phyloP scores from a whole-genome alignment of 2,329 filamentous ascomycete genomes.

The Phialemoniopsis sp. region DNA sequence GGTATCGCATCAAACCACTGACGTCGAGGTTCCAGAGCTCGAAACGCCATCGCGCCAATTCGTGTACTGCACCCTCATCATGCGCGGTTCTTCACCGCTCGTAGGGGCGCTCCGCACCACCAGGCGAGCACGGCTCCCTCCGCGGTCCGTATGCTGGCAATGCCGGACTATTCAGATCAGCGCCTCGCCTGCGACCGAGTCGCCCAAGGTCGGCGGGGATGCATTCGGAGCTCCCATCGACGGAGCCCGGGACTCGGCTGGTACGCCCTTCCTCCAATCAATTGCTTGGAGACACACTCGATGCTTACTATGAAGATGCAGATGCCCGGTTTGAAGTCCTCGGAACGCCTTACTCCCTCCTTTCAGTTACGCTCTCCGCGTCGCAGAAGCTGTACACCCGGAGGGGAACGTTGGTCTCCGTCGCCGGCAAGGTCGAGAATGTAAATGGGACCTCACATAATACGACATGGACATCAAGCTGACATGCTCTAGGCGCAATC shows the following conservation, averaged over 20 bases:
- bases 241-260: constrained; percentile 42
- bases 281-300: not conserved
- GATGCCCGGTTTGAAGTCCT: constrained; percentile 95
- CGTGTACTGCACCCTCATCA: constrained; percentile 1
- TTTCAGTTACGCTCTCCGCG: constrained; percentile 88
- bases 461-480: constrained; percentile 11
- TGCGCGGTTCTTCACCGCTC: constrained; percentile 7
- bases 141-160: constrained; percentile 44
- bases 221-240: constrained; percentile 48
- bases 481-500: constrained; percentile 65
- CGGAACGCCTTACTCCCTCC: constrained; percentile 85
- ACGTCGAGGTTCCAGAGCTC: not conserved
- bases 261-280: constrained; percentile 26
- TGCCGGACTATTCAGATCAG: constrained; percentile 61
- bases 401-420: constrained; percentile 82
- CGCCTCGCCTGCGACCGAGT: constrained; percentile 53
- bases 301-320: constrained; percentile 30
- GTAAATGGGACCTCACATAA: no score
- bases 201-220: constrained; percentile 45
- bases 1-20: not conserved
- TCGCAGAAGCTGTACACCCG: constrained; percentile 92
- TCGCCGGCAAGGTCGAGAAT: constrained; percentile 88
- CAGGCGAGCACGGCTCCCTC: constrained; percentile 7
- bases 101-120: no score
- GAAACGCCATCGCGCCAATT: constrained; percentile 4